phyloP scores from a whole-genome alignment of 257 asterid species.

The Przewalskia tangutica region DNA sequence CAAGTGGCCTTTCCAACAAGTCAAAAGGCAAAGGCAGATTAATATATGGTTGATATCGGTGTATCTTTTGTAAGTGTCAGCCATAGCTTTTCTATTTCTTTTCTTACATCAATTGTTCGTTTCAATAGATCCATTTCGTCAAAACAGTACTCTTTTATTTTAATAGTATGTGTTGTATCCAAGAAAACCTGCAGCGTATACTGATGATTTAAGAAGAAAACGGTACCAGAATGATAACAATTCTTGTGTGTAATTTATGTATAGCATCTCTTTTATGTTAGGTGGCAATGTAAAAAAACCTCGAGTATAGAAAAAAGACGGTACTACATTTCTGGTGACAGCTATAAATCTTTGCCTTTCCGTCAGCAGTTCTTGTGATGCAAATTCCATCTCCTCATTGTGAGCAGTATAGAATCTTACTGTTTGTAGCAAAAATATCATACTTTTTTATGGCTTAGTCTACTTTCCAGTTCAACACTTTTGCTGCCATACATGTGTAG shows the following conservation, averaged over 20 bases:
- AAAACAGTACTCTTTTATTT: not conserved
- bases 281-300: not conserved
- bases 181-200: not conserved
- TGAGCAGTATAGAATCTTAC: not conserved
- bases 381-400: not conserved
- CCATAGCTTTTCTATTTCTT: not conserved
- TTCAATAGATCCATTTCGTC: not conserved
- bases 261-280: not conserved
- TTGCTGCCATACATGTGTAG: not conserved
- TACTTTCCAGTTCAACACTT: not conserved
- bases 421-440: not conserved
- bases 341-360: not conserved
- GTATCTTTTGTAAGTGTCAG: conserved; percentile 1
- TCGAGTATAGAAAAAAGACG: not conserved
- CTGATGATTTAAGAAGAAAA: not conserved
- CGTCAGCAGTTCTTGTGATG: not conserved
- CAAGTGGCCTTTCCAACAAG: not conserved
- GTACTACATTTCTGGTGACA: not conserved
- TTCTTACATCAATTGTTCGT: not conserved
- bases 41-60: not conserved
- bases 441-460: not conserved
- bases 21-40: not conserved
- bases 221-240: not conserved
- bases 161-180: not conserved
- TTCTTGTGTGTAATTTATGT: not conserved